phyloP scores from a whole-genome alignment of 2,329 filamentous ascomycete genomes.

The Phialocephala sp. region DNA sequence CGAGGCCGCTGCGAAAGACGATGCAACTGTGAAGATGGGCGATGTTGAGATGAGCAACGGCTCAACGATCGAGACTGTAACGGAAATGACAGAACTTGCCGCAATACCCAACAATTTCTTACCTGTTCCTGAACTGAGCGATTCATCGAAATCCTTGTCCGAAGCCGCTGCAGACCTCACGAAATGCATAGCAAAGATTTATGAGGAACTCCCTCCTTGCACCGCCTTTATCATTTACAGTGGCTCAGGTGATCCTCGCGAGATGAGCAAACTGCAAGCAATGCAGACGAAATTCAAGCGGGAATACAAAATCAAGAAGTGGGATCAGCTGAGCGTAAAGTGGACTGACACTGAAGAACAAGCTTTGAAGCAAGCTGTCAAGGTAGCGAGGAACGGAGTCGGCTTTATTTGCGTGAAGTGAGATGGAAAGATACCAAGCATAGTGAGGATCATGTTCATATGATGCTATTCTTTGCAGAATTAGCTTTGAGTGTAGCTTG shows the following conservation, averaged over 20 bases:
- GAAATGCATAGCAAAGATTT: slow-evolving; percentile 58
- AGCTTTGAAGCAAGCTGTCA: slow-evolving; percentile 61
- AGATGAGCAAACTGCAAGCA: slow-evolving; percentile 66
- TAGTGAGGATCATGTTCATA: background rate
- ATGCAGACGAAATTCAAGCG: slow-evolving; percentile 65
- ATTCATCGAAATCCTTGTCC: slow-evolving; percentile 29
- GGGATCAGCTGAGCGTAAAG: slow-evolving; percentile 69
- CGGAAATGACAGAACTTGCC: background rate
- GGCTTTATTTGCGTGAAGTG: slow-evolving; percentile 71
- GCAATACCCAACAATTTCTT: background rate
- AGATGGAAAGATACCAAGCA: slow-evolving; percentile 21
- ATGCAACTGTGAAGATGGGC: background rate
- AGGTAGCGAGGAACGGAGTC: slow-evolving; percentile 64
- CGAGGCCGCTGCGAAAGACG: slow-evolving; percentile 19
- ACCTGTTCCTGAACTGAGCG: slow-evolving; percentile 15
- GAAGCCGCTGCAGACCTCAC: slow-evolving; percentile 37
- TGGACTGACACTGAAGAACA: slow-evolving; percentile 73
- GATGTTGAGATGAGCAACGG: background rate
- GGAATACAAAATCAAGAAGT: slow-evolving; percentile 70
- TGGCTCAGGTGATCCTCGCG: slow-evolving; percentile 70
- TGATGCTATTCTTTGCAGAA: background rate
- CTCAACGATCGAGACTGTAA: background rate
- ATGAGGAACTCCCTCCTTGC: slow-evolving; percentile 65
- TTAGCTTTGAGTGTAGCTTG: no score
- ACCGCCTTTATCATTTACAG: slow-evolving; percentile 69